Base-by-base conservation (phyloP, 495 filamentous ascomycete genomes). In the Hyaloscypha bicolor region DNA sequence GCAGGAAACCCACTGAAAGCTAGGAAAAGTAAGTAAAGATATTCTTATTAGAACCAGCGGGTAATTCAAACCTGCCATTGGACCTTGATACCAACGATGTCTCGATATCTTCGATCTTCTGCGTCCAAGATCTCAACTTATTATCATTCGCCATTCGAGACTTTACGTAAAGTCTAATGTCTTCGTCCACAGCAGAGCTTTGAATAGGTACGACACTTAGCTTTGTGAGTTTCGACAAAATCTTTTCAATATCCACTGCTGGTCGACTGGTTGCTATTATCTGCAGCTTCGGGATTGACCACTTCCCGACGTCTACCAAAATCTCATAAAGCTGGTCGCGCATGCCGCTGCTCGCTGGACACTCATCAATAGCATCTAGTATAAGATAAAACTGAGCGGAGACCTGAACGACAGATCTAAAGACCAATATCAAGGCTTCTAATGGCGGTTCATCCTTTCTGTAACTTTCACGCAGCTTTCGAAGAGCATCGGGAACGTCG, bases 1-100 rank as follows among this genome's bases (percentile, higher is more conserved):
- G 52, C 78, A 81, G 16, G 63, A 65, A 30, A 71, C 76, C 77
- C 76, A 80, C 55, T 76, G 73, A 64, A 80, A 81, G 37, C 37
- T 65, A 25, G 19, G 8, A 4, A 48, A 60, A 33, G 29, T 6
- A 45, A 48, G 53, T 48, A 45, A 31, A 9, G 25, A 31, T 63
- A 31, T n/a, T 16, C 37, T 62, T 22, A 31, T 22, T 9, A n/a
- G 9, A 22, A 29, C 11, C 21, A 52, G 37, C 19, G 16, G 45
- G 6, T 63, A 55, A 48, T 61, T 58, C 52, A 69, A 60, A 64
- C 64, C 9, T n/a, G n/a, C 66, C 66, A 51, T 69, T 14, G 9
- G 61, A 60, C 32, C 55, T 52, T 4, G 30, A 4, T 25, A 69
- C 63, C 6, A 69, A 29, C 6, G 48, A 33, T n/a, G 21, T 55